Conservation (phyloP, 371 early-diverging fungal species). For the Apophysomyces trapeziformis region DNA sequence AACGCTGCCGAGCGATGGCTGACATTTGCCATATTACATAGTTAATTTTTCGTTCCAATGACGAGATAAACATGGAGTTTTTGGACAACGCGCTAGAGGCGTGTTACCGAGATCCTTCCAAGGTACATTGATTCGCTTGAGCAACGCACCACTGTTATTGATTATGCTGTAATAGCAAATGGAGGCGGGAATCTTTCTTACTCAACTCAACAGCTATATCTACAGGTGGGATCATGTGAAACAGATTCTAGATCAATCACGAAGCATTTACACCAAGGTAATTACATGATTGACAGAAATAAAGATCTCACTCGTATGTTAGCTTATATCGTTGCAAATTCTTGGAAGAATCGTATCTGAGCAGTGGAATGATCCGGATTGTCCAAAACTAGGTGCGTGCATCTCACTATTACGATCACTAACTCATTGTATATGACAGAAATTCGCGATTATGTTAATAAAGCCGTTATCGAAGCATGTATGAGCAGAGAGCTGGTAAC, state of each 20-base stretch:
- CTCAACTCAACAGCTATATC: slow-evolving; percentile 90
- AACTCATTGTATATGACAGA: background rate
- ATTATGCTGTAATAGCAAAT: slow-evolving; percentile 56
- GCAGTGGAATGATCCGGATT: slow-evolving; percentile 91
- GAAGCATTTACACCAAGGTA: slow-evolving; percentile 81
- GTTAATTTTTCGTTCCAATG: no score
- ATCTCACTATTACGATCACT: no score
- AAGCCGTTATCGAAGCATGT: slow-evolving; percentile 64
- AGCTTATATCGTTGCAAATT: slow-evolving; percentile 90
- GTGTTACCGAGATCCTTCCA: no score
- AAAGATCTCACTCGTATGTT: slow-evolving; percentile 33
- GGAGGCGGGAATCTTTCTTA: slow-evolving; percentile 69
- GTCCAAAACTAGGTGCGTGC: slow-evolving; percentile 73
- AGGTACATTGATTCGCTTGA: no score
- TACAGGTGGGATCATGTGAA: slow-evolving; percentile 94
- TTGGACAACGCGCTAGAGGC: no score
- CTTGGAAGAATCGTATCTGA: slow-evolving; percentile 91
- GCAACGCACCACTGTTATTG: no score
- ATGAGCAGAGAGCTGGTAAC: background rate
- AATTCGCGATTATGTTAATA: slow-evolving; percentile 83
- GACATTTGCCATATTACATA: no score
- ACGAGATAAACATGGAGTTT: no score
- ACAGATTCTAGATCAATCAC: slow-evolving; percentile 81
- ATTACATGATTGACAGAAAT: background rate
- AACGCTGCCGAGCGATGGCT: no score